Base-by-base conservation (phyloP, 202 grass and related monocot genomes). In the Digitaria exilis region DNA sequence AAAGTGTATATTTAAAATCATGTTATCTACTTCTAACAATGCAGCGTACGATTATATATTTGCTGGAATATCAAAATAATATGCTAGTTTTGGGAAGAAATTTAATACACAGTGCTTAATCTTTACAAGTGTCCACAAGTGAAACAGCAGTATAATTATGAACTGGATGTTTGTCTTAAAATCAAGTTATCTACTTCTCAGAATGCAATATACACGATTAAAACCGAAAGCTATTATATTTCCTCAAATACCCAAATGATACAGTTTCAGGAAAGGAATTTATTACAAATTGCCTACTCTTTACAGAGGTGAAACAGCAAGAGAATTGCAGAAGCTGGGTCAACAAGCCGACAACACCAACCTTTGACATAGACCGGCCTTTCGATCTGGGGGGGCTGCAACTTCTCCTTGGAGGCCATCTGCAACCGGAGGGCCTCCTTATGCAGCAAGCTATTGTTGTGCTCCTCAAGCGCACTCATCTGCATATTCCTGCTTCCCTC, bases 401-500 rank as follows among this genome's bases (percentile, higher is more conserved):
- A n/a, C 64, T 96, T 94, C 80, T 99, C 96, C 84, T 99, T 99
- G 42, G 93, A 96, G 39, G 91, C 89, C 57, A 89, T 79, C 80
- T 99, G 96, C 28, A 99, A 75, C 30, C 96, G 84, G 52, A 99
- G 87, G 21, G 96, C 96, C 88, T 99, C 96, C 90, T 96, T 99
- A 66, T 99, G 96, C 79, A 99, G 82, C 84, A 99, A 88, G 82
- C 96, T 99, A 58, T 99, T 99, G 57, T 99, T 99, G 81, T 99
- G 96, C 79, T 99, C 96, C 81, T 99, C 96, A 32, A 99, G 83
- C 50, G 96, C 96, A 65, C 96, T 99, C 96, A 99, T 99, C 88
- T 99, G 96, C 96, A 99, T 99, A 82, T 99, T 99, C 87, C 89
- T 96, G 89, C 96, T 99, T 68, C 96, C 96, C 80, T 99, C 96